Conservation (phyloP, 805 yeast genomes). For the Schizosaccharomyces osmophilus region DNA sequence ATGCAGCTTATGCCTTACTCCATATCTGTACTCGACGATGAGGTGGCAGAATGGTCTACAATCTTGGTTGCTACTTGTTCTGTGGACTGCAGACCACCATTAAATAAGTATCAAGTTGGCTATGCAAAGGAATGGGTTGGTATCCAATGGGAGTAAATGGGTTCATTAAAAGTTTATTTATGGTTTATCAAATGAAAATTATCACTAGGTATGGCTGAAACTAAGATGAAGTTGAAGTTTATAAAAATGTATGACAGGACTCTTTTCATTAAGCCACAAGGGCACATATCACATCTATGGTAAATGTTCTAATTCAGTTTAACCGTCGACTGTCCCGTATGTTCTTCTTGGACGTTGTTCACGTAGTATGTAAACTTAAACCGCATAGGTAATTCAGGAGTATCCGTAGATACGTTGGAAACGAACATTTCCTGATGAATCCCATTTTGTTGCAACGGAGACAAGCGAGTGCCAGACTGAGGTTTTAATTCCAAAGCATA, state of each 20-base stretch:
- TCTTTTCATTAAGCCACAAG: too few species aligned
- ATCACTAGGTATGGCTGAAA: too few species aligned
- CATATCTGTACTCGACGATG: slow-evolving; percentile 53
- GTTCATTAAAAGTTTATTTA: too few species aligned
- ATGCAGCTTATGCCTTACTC: slow-evolving; percentile 86
- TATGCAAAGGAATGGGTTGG: slow-evolving; percentile 61
- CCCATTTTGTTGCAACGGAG: neutral
- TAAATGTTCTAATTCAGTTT: neutral
- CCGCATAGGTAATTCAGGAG: neutral
- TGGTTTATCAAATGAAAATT: too few species aligned
- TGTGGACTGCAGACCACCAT: slow-evolving; percentile 30
- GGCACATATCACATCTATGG: too few species aligned
- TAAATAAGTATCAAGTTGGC: slow-evolving; percentile 47
- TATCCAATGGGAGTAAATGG: slow-evolving; percentile 54
- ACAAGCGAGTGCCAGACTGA: neutral
- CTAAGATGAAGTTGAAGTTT: too few species aligned
- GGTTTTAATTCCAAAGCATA: neutral
- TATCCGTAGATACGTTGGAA: neutral
- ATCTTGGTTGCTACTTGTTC: slow-evolving; percentile 57
- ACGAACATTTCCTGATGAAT: neutral
- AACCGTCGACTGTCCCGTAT: neutral
- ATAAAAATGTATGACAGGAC: too few species aligned
- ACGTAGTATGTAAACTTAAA: neutral
- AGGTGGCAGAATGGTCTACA: slow-evolving; percentile 67
- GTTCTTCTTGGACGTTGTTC: neutral